A percentile compares a stretch with the other conserved stretches of the same genome.
These are phyloP conservation scores for Tulasnella sp. DNA, from an alignment of 768 basidiomycete species.

Conservation along the genomic window DNA sequence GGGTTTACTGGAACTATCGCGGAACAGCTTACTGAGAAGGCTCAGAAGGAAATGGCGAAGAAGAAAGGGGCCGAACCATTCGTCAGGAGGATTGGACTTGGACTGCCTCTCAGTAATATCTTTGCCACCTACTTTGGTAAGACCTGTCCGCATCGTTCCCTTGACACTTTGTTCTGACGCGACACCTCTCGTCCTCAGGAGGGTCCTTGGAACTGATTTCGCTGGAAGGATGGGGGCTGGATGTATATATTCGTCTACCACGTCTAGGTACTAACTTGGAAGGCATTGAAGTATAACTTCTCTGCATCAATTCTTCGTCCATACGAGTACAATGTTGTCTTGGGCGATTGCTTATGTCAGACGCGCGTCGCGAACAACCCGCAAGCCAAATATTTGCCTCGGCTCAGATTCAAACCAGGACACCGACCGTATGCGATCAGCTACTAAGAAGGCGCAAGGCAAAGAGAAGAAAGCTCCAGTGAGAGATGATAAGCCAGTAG, in stretches of 20 bases:
- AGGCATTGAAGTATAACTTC: constrained; percentile 65
- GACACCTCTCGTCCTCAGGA: constrained; percentile 43
- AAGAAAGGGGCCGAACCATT: neutral
- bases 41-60: constrained; percentile 29
- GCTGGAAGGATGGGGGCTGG: constrained; percentile 78
- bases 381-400: neutral
- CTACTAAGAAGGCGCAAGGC: neutral
- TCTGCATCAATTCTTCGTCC: neutral
- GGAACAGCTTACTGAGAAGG: constrained; percentile 63
- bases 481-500: neutral
- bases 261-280: constrained; percentile 83
- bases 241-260: constrained; percentile 75
- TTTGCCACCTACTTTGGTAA: constrained; percentile 61
- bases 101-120: constrained; percentile 85
- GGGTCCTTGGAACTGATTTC: constrained; percentile 75
- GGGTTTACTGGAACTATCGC: constrained; percentile 75
- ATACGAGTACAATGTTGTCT: neutral
- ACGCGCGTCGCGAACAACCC: constrained; percentile 18
- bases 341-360: neutral
- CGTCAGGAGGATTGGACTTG: constrained; percentile 60
- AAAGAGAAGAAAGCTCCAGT: neutral
- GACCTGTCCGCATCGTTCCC: neutral
- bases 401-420: constrained; percentile 7
- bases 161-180: neutral
- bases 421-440: neutral